Evolutionary conservation across 2,329 filamentous ascomycete genomes (phyloP), one percentile per base, ranked within the genome.

Genomic region (Cryphonectria japonica): DNA sequence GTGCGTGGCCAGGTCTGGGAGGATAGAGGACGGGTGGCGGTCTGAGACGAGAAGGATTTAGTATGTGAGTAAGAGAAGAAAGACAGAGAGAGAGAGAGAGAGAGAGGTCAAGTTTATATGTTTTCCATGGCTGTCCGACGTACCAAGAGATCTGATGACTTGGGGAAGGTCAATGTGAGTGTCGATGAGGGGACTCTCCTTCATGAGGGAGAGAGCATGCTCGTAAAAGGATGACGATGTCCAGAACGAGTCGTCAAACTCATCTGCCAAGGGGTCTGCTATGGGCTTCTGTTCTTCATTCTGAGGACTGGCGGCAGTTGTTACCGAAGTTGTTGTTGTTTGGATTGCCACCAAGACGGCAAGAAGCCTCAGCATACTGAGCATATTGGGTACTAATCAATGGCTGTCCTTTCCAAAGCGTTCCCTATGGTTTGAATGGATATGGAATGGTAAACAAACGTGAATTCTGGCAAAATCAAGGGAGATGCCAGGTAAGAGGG

Each of bases 161-260:
- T 78, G 77, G 0, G 79, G 78, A 0, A 80, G 75, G 54, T 81
- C 79, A 69, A 80, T 80, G 65, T 81, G 79, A 2, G 79, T 79
- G 68, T 81, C 79, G 32, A 79, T 78, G n/a, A 80, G 76, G 0
- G 77, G 78, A 29, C 69, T 71, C 34, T 71, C 69, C 37, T 62
- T 69, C 69, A 71, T 71, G 46, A 71, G 61, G 7, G 61, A 43
- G 7, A 43, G 9, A 3, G 69, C 69, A 14, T 32, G 63, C 5
- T 65, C 14, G 16, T 69, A 71, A 16, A 61, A 32, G 1, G 69
- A 19, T 0, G 69, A 71, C 1, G 52, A 19, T 8, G 66, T 71
- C 69, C 69, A 71, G 37, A 65, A 60, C 6, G 60, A 52, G 29
- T 71, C 69, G 1, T 66, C 39, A 2, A 34, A 54, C 9, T 6